phyloP scores from a whole-genome alignment of 805 yeast genomes.

The Yarrowia deformans region DNA sequence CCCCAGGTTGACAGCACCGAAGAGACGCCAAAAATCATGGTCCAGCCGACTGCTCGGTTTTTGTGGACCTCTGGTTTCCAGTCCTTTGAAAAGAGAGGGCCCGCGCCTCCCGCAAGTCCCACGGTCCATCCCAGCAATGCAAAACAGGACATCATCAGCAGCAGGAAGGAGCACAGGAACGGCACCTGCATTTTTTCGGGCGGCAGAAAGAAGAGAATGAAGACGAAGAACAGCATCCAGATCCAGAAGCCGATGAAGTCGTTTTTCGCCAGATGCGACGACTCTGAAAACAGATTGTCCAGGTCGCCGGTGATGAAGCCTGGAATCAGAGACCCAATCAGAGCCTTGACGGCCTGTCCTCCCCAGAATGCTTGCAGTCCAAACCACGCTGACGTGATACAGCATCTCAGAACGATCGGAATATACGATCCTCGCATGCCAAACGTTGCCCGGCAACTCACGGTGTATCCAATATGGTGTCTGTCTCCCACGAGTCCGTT shows the following conservation, averaged over 20 bases:
- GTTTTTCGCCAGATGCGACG: conserved; percentile 49
- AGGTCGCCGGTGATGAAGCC: conserved; percentile 50
- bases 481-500: conserved; percentile 59
- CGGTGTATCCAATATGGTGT: conserved; percentile 60
- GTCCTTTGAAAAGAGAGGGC: conserved; percentile 42
- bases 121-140: conserved; percentile 47
- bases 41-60: conserved; percentile 51
- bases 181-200: conserved; percentile 49
- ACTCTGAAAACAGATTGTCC: conserved; percentile 54
- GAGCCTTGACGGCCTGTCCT: conserved; percentile 54
- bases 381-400: conserved; percentile 58
- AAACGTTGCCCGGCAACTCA: conserved; percentile 55
- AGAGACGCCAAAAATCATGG: conserved; percentile 53
- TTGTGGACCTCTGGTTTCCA: conserved; percentile 46
- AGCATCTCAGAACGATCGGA: conserved; percentile 56
- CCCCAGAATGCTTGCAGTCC: conserved; percentile 58
- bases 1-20: conserved; percentile 54
- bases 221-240: conserved; percentile 46
- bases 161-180: conserved; percentile 51
- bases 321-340: conserved; percentile 53
- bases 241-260: conserved; percentile 56
- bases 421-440: conserved; percentile 58
- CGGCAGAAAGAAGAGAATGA: conserved; percentile 41
- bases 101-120: conserved; percentile 44
- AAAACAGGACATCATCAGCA: conserved; percentile 50